Evolutionary conservation across 306 rosid species (phyloP).

Genomic region (Lotus japonicus): DNA sequence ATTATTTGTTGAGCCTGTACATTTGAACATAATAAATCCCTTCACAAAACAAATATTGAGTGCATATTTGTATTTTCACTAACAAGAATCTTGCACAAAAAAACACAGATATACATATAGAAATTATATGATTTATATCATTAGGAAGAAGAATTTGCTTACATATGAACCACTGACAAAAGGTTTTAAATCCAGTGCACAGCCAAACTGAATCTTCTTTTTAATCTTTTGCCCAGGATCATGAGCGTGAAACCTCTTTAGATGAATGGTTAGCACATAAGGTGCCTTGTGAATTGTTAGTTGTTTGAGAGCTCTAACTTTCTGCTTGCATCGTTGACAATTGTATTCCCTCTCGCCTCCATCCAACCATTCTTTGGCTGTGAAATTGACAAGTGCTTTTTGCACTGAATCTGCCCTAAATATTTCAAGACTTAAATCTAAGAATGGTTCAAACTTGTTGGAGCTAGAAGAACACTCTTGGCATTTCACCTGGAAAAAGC

Average conservation of each 20-base stretch:
- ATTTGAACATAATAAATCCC: neutral
- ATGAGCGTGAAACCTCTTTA: conserved; percentile 76
- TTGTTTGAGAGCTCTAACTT: conserved; percentile 85
- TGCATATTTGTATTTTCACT: neutral
- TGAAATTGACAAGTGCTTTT: conserved; percentile 78
- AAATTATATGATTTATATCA: neutral
- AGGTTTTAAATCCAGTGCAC: conserved; percentile 67
- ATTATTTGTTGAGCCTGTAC: neutral
- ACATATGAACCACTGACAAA: conserved; percentile 85
- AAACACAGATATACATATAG: neutral
- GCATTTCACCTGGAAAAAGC: conserved; percentile 74
- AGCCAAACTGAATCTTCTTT: conserved; percentile 67
- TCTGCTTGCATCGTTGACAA: conserved; percentile 89
- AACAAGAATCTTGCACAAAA: neutral
- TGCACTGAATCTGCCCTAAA: conserved; percentile 76
- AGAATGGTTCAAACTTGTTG: conserved; percentile 84
- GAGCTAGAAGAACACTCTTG: conserved; percentile 77
- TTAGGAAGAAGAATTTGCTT: conserved; percentile 16
- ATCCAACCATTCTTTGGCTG: conserved; percentile 77
- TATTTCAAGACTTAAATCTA: conserved; percentile 95
- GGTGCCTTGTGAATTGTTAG: conserved; percentile 92
- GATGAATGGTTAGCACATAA: conserved; percentile 73
- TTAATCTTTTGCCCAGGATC: conserved; percentile 76
- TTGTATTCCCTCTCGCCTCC: conserved; percentile 92
- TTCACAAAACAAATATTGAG: neutral